phyloP scores from a whole-genome alignment of 441 rosid genomes.

The California macrophylla region DNA sequence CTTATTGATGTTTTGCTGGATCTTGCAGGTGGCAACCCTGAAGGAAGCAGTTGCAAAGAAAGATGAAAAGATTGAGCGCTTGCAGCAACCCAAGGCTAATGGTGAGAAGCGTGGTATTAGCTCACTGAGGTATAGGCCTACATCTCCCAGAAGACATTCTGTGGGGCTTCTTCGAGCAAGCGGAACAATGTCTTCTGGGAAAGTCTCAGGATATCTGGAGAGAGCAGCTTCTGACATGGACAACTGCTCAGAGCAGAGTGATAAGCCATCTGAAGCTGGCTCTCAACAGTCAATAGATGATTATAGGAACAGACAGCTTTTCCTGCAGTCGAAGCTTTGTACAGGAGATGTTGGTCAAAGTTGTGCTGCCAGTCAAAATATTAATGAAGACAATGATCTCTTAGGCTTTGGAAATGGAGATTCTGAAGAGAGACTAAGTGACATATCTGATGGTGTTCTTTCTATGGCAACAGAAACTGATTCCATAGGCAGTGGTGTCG shows the following conservation, averaged over 20 bases:
- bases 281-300: slow-evolving; percentile 51
- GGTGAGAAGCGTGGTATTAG: slow-evolving; percentile 15
- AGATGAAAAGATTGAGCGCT: slow-evolving; percentile 62
- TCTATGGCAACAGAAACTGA: slow-evolving; percentile 93
- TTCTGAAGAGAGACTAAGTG: slow-evolving; percentile 83
- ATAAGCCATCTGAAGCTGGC: slow-evolving; percentile 58
- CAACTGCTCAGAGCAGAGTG: slow-evolving; percentile 42
- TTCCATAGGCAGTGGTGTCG: slow-evolving; percentile 43
- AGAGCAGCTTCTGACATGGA: slow-evolving; percentile 45
- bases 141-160: slow-evolving; percentile 49
- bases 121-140: slow-evolving; percentile 30
- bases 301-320: slow-evolving; percentile 24
- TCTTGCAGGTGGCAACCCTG: slow-evolving; percentile 55
- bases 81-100: slow-evolving; percentile 28
- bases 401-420: slow-evolving; percentile 64
- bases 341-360: slow-evolving; percentile 27
- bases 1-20: not conserved
- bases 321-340: slow-evolving; percentile 30
- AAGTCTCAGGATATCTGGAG: slow-evolving; percentile 25
- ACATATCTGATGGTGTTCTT: slow-evolving; percentile 82
- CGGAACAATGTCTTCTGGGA: slow-evolving; percentile 27
- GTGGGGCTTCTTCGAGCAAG: slow-evolving; percentile 31
- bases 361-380: not conserved
- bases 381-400: slow-evolving; percentile 55
- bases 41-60: slow-evolving; percentile 64